Conservation (phyloP, 495 filamentous ascomycete species). For the Lasiosphaeria ovina region DNA sequence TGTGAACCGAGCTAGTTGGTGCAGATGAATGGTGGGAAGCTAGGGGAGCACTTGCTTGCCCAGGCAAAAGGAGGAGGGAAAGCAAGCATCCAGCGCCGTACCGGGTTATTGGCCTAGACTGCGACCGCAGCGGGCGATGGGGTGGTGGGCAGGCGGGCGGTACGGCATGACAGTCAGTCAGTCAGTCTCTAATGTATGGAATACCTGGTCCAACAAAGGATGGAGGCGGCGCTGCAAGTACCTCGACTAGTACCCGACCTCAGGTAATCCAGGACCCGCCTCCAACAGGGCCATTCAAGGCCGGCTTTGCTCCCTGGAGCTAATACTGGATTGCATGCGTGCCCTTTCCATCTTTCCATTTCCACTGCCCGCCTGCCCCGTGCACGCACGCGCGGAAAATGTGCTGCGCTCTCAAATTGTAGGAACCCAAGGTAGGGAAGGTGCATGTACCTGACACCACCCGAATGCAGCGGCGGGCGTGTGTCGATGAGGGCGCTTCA, state of each 20-base stretch:
- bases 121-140: background rate
- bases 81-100: slow-evolving; percentile 3
- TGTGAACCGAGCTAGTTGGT: slow-evolving; percentile 13
- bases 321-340: background rate
- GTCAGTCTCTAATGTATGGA: background rate
- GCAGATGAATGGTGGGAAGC: slow-evolving; percentile 17
- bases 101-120: slow-evolving; percentile 4
- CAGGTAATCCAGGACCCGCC: background rate
- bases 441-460: too few relatives aligned
- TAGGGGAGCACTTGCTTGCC: slow-evolving; percentile 10
- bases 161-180: background rate
- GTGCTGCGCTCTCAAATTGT: too few relatives aligned
- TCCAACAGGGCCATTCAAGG: too few relatives aligned
- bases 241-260: slow-evolving; percentile 2
- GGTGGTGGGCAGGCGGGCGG: background rate
- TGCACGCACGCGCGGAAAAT: too few relatives aligned
- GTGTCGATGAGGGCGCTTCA: too few relatives aligned
- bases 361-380: background rate
- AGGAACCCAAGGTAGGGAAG: too few relatives aligned
- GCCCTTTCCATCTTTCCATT: background rate
- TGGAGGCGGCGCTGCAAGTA: background rate
- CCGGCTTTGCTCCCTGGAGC: too few relatives aligned
- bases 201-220: slow-evolving; percentile 1
- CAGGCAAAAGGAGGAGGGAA: slow-evolving; percentile 4
- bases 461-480: too few relatives aligned